Conservation (phyloP, 805 yeast species). For the Brettanomyces custersianus region DNA sequence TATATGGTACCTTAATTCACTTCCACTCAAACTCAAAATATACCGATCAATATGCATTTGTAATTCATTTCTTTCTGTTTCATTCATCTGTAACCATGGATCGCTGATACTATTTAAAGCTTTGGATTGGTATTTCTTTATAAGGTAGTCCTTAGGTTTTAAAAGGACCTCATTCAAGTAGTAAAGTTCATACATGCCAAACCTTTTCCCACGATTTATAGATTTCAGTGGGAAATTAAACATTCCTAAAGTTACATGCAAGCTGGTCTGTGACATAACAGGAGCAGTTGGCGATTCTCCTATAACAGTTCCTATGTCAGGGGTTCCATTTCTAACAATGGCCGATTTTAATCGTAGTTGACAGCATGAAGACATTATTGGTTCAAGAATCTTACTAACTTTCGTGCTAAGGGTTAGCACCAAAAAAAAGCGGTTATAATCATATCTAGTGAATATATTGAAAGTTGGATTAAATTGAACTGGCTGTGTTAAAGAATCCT, state of each 20-base stretch:
- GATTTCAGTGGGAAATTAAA: background rate
- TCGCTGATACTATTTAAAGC: conserved; percentile 12
- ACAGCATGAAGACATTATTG: conserved; percentile 5
- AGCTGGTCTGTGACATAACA: conserved; percentile 1
- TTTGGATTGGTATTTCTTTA: conserved; percentile 9
- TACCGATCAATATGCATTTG: conserved; percentile 8
- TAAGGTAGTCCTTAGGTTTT: conserved; percentile 13
- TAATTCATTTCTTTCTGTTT: conserved; percentile 9
- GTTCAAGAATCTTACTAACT: conserved; percentile 3
- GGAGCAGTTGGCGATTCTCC: conserved; percentile 12
- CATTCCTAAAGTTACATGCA: conserved; percentile 5
- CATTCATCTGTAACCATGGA: conserved; percentile 5
- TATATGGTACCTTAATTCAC: conserved; percentile 8
- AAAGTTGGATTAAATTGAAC: conserved; percentile 1
- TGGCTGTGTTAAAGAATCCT: too few relatives aligned
- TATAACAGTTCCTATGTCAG: conserved; percentile 11
- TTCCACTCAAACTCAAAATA: conserved; percentile 9
- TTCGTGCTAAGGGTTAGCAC: conserved; percentile 1
- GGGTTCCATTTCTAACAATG: too few relatives aligned
- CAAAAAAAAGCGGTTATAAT: conserved; percentile 9
- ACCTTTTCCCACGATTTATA: too few relatives aligned
- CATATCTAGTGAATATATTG: conserved; percentile 6
- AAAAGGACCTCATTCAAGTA: conserved; percentile 18
- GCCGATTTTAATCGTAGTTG: background rate
- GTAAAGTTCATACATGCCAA: conserved; percentile 20